phyloP scores from a whole-genome alignment of 2,329 filamentous ascomycete species.

The Cladosporium halotolerans region DNA sequence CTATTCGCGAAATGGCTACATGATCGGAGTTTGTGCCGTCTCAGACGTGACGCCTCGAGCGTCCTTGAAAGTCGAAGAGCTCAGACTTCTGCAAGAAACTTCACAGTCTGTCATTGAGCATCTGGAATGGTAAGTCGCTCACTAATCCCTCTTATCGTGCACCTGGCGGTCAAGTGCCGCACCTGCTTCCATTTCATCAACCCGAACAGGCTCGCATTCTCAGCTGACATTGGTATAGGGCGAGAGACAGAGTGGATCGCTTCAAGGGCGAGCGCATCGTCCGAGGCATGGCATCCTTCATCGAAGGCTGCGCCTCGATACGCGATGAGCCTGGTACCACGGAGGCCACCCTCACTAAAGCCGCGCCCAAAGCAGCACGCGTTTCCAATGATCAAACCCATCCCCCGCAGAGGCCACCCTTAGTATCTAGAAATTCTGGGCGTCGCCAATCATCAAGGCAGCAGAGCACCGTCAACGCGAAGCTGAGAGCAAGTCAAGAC shows the following conservation, averaged over 20 bases:
- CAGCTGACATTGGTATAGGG: constrained; percentile 13
- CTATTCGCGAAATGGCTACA: constrained; percentile 26
- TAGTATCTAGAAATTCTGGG: constrained; percentile 15
- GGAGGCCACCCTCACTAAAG: neutral
- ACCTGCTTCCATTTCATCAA: too few species aligned
- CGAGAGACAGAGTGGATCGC: constrained; percentile 30
- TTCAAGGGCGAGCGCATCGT: constrained; percentile 21
- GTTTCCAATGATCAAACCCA: neutral
- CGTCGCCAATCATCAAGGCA: neutral
- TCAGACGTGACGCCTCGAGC: constrained; percentile 23
- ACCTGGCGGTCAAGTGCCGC: too few species aligned
- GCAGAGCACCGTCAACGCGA: neutral
- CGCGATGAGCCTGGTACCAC: neutral
- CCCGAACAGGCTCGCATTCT: too few species aligned
- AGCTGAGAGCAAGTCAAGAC: neutral
- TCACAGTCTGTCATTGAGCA: constrained; percentile 30
- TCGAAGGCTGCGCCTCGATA: constrained; percentile 15
- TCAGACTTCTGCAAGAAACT: constrained; percentile 27
- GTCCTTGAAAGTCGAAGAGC: constrained; percentile 18
- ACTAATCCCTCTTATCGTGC: too few species aligned
- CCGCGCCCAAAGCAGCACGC: too few species aligned
- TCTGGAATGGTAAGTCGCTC: constrained; percentile 13
- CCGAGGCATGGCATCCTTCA: constrained; percentile 19
- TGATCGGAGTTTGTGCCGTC: constrained; percentile 31
- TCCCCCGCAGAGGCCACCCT: constrained; percentile 9